Conservation (phyloP, 768 basidiomycete species). For the Leccinellum albellum region DNA sequence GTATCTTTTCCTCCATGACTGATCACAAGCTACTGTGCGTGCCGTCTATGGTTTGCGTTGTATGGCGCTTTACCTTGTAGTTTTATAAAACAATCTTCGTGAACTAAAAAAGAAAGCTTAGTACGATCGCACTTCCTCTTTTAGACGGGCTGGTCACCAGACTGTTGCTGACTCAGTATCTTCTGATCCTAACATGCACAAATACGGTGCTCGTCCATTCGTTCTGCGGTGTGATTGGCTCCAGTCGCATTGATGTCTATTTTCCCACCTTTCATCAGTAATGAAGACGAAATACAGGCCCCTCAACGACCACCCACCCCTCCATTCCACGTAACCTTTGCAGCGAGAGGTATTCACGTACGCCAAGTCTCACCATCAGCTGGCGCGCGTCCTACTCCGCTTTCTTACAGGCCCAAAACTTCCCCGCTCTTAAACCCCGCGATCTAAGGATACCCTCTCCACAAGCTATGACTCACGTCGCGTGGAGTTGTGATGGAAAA, state of each 20-base stretch:
- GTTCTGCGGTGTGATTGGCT: neutral
- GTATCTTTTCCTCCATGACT: constrained; percentile 13
- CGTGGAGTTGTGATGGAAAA: constrained; percentile 83
- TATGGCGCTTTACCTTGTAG: too few relatives aligned
- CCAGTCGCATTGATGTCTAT: constrained; percentile 20
- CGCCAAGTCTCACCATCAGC: constrained; percentile 7
- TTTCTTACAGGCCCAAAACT: constrained; percentile 60
- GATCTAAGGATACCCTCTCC: constrained; percentile 64
- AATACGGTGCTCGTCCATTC: constrained; percentile 11
- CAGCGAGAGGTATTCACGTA: constrained; percentile 73
- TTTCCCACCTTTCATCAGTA: constrained; percentile 22
- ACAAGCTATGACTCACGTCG: constrained; percentile 69
- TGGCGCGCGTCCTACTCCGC: constrained; percentile 12
- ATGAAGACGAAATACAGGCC: constrained; percentile 55
- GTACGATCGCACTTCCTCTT: too few relatives aligned
- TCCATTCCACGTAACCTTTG: constrained; percentile 67
- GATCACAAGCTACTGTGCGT: too few relatives aligned
- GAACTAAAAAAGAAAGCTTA: too few relatives aligned
- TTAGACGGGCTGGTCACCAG: too few relatives aligned
- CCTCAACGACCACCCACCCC: constrained; percentile 67
- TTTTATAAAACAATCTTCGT: too few relatives aligned
- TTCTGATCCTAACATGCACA: constrained; percentile 24
- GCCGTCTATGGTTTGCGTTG: too few relatives aligned
- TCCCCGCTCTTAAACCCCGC: constrained; percentile 76
- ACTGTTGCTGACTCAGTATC: constrained; percentile 6